phyloP scores from a whole-genome alignment of 495 filamentous ascomycete genomes.

The Rostrohypoxylon terebratum region DNA sequence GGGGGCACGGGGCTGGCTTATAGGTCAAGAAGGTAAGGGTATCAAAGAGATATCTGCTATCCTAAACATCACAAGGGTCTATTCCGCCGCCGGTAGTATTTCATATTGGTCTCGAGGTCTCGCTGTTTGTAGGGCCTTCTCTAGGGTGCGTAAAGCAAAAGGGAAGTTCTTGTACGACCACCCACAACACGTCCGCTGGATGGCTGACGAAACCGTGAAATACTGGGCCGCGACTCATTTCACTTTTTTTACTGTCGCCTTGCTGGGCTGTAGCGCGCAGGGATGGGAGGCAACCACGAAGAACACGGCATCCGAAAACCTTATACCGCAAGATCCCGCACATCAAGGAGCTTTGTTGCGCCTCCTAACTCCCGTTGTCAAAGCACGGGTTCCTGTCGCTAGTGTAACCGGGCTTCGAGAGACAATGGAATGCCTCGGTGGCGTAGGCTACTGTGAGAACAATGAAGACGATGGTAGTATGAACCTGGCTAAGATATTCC shows the following conservation, averaged over 20 bases:
- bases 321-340: background rate
- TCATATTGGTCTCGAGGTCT: constrained; percentile 4
- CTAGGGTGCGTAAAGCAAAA: background rate
- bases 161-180: background rate
- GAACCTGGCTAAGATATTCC: background rate
- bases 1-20: background rate
- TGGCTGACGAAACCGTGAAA: background rate
- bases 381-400: background rate
- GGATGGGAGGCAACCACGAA: background rate
- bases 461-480: background rate
- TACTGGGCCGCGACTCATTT: constrained; percentile 1
- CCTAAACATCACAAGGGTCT: background rate
- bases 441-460: background rate
- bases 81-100: background rate
- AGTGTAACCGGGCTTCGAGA: background rate
- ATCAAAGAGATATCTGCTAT: constrained; percentile 3
- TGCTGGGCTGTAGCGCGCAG: background rate
- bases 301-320: background rate
- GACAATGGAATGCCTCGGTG: background rate
- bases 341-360: background rate
- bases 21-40: background rate
- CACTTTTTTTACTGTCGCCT: background rate
- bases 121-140: background rate
- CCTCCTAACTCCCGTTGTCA: background rate
- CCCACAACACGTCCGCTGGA: background rate